Conservation (phyloP, 139 green algal species). For the Zygnema cylindricum region DNA sequence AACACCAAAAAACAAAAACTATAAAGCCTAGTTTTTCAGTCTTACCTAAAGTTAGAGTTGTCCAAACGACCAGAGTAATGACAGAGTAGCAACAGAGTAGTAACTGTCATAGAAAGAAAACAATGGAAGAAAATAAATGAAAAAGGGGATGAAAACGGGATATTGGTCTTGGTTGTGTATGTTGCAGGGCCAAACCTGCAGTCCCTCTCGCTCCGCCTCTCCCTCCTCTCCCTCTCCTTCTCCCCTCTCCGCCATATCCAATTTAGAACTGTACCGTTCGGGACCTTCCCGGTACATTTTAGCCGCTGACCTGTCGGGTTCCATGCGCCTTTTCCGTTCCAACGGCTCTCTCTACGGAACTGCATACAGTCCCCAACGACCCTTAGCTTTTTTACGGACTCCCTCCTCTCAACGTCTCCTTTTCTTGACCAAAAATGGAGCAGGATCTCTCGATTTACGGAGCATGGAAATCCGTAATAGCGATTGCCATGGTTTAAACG, state of each 20-base stretch:
- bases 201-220: no score
- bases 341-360: conserved; percentile 47
- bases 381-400: conserved; percentile 38
- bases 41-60: no score
- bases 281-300: conserved; percentile 35
- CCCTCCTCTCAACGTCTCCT: conserved; percentile 35
- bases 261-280: conserved; percentile 28
- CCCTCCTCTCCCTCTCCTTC: no score
- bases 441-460: conserved; percentile 39
- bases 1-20: no score
- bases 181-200: no score
- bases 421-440: conserved; percentile 38
- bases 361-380: not conserved
- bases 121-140: no score
- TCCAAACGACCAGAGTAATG: no score
- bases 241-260: not conserved
- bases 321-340: conserved; percentile 19
- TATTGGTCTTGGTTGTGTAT: no score
- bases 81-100: no score
- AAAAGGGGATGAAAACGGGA: no score
- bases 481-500: conserved; percentile 36
- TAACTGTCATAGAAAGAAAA: no score
- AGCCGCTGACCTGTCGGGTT: not conserved
- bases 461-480: conserved; percentile 2
- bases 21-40: no score